Evolutionary conservation across 2,329 filamentous ascomycete species (phyloP).

Genomic region (Catunica adiposa): DNA sequence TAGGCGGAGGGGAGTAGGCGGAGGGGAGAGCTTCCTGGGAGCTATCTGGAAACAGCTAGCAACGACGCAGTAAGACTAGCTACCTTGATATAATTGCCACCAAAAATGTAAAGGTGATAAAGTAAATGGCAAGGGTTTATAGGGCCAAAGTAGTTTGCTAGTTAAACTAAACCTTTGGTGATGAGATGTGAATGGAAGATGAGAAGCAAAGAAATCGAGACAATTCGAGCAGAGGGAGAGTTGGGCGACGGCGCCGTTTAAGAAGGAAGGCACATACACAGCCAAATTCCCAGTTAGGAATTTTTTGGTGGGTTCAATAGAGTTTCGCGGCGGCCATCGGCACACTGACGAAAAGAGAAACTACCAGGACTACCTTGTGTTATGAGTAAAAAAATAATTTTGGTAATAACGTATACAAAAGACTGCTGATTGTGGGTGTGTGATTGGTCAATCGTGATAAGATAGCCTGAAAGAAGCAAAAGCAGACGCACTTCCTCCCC

Average conservation of each 20-base stretch:
- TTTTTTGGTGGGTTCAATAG: conserved; percentile 6
- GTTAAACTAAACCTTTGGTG: neutral
- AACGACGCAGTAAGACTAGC: too few relatives aligned
- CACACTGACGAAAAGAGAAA: neutral
- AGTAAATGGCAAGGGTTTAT: neutral
- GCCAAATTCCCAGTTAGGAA: neutral
- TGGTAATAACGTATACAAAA: conserved; percentile 3
- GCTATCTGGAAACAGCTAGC: too few relatives aligned
- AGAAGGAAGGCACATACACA: conserved; percentile 3
- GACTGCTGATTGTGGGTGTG: neutral
- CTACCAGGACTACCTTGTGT: neutral
- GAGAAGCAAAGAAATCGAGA: conserved; percentile 3
- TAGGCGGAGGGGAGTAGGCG: neutral
- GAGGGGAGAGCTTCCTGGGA: neutral
- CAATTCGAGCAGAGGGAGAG: neutral
- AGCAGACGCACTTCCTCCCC: neutral
- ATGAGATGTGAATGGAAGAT: neutral
- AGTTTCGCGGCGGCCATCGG: neutral
- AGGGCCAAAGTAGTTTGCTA: neutral
- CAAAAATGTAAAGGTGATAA: neutral
- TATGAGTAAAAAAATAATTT: neutral
- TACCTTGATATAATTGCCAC: neutral
- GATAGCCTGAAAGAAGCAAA: conserved; percentile 8
- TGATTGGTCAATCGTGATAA: conserved; percentile 12
- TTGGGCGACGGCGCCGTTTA: conserved; percentile 5